Conservation (phyloP, 2,329 filamentous ascomycete species). For the Stagonosporopsis rhizophila region DNA sequence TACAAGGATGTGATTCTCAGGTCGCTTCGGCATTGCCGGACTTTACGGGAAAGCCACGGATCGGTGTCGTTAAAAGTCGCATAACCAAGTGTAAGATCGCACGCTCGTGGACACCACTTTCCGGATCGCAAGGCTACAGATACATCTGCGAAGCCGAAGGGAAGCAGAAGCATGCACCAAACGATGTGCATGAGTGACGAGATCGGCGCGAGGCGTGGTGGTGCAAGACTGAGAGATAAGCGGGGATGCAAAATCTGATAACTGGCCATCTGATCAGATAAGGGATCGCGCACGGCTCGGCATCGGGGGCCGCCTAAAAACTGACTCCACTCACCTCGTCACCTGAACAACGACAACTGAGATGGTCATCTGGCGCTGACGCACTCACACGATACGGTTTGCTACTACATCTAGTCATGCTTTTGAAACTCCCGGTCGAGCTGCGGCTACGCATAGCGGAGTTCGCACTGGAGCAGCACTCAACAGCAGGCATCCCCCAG, state of each 20-base stretch:
- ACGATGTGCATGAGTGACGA: constrained; percentile 27
- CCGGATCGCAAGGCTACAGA: constrained; percentile 26
- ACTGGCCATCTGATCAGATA: constrained; percentile 5
- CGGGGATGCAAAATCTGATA: constrained; percentile 33
- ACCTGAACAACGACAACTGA: background rate
- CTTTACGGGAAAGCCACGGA: constrained; percentile 34
- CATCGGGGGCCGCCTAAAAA: background rate
- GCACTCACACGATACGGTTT: background rate
- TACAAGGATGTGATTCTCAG: constrained; percentile 38
- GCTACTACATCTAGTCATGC: background rate
- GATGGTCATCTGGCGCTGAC: background rate
- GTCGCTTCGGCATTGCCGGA: constrained; percentile 35
- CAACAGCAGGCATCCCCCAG: constrained; percentile 6
- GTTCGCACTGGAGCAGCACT: constrained; percentile 28
- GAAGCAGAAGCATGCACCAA: constrained; percentile 18
- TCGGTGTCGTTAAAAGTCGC: constrained; percentile 44
- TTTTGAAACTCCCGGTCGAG: constrained; percentile 48
- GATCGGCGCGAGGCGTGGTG: constrained; percentile 17
- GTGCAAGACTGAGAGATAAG: constrained; percentile 20
- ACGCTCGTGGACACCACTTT: constrained; percentile 40
- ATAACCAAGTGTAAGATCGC: constrained; percentile 39
- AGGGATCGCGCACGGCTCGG: background rate
- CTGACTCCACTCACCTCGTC: background rate
- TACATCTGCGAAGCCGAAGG: constrained; percentile 16
- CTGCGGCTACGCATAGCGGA: constrained; percentile 45